Conservation (phyloP, 306 rosid genomes). For the Castanea sativa region DNA sequence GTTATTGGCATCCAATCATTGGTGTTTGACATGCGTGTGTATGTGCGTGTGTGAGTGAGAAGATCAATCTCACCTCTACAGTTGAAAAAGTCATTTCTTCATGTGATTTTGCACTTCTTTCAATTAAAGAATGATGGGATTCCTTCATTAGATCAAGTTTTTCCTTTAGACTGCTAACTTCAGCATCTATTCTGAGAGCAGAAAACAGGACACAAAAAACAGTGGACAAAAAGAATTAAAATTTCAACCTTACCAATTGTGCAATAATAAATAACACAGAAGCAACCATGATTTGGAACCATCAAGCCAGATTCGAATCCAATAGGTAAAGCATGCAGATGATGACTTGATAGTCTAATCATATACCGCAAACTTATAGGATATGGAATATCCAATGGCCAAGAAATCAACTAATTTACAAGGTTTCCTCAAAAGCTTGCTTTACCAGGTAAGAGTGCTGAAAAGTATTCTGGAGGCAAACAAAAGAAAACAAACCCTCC, state of each 20-base stretch:
- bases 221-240: conserved; percentile 13
- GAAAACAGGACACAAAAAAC: conserved; percentile 29
- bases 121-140: conserved; percentile 24
- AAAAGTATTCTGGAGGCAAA: background rate
- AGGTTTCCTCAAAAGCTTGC: background rate
- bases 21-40: background rate
- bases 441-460: background rate
- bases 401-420: background rate
- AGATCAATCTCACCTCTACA: conserved; percentile 42
- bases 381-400: background rate
- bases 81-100: conserved; percentile 25
- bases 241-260: conserved; percentile 2
- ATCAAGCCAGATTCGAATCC: background rate
- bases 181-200: conserved; percentile 84
- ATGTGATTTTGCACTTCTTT: conserved; percentile 27
- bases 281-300: conserved; percentile 15
- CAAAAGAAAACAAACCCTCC: background rate
- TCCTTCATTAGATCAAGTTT: conserved; percentile 50
- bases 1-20: background rate
- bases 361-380: conserved; percentile 1
- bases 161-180: conserved; percentile 61
- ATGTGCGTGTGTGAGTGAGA: background rate
- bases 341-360: background rate
- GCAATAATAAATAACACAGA: background rate
- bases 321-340: background rate